These are phyloP conservation scores for Cytospora chrysosperma DNA, from an alignment of 2,329 filamentous ascomycete genomes.

Conservation along the genomic window DNA sequence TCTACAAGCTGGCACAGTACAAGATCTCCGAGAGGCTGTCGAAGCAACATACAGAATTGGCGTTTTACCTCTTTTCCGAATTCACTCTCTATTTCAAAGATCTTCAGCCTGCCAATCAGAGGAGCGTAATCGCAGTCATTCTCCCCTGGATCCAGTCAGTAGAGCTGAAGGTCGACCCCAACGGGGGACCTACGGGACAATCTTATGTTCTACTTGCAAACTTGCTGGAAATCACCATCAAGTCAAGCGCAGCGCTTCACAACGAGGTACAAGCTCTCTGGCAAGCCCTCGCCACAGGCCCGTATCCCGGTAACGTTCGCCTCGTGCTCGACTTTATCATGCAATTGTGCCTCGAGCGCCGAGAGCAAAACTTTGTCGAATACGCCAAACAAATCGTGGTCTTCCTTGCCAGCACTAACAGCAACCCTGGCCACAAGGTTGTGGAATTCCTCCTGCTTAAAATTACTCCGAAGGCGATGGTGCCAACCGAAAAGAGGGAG, in stretches of 20 bases:
- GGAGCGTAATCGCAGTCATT: conserved; percentile 92
- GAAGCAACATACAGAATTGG: conserved; percentile 82
- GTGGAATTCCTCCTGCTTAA: conserved; percentile 91
- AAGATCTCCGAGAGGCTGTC: conserved; percentile 91
- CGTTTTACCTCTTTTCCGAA: conserved; percentile 93
- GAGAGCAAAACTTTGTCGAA: conserved; percentile 97
- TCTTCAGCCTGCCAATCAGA: conserved; percentile 76
- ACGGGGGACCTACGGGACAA: conserved; percentile 82
- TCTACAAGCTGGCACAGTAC: conserved; percentile 96
- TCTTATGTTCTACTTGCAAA: conserved; percentile 96
- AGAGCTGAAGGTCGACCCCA: conserved; percentile 87
- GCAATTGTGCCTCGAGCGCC: conserved; percentile 83
- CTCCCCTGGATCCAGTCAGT: conserved; percentile 95
- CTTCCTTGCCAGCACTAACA: conserved; percentile 79
- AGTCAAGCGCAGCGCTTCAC: conserved; percentile 81
- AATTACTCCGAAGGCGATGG: conserved; percentile 95
- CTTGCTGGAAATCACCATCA: conserved; percentile 93
- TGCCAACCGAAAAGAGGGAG: conserved; percentile 79
- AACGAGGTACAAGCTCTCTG: conserved; percentile 97
- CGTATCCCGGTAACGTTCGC: conserved; percentile 90
- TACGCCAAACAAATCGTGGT: conserved; percentile 98
- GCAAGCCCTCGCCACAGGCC: conserved; percentile 92
- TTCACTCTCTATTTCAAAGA: conserved; percentile 93
- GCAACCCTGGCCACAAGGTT: conserved; percentile 78
- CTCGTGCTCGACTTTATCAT: conserved; percentile 97